Evolutionary conservation across 2,329 filamentous ascomycete species (phyloP).

Genomic region (Fusarium goolgardi): DNA sequence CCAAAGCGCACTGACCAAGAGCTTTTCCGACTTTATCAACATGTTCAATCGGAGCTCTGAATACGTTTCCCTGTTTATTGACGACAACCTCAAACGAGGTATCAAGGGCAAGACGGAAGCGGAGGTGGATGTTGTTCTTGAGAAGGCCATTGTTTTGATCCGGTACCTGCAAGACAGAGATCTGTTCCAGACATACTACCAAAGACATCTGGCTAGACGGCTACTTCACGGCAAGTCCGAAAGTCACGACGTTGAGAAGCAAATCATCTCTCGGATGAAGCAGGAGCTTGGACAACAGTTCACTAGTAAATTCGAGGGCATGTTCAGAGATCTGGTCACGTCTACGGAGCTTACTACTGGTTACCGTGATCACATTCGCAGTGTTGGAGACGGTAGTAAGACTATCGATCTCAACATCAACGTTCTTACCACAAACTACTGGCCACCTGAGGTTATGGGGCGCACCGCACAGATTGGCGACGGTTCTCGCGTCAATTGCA

Average conservation of each 20-base stretch:
- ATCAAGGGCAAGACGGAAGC: constrained; percentile 92
- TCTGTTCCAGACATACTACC: constrained; percentile 96
- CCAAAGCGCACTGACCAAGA: constrained; percentile 84
- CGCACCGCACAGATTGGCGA: constrained; percentile 63
- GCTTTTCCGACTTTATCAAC: constrained; percentile 95
- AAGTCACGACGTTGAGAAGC: constrained; percentile 91
- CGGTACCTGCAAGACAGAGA: constrained; percentile 93
- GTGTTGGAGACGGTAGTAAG: constrained; percentile 59
- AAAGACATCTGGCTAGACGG: constrained; percentile 91
- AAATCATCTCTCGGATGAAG: constrained; percentile 98
- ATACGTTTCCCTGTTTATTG: constrained; percentile 95
- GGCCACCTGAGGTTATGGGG: constrained; percentile 91
- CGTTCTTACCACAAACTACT: constrained; percentile 92
- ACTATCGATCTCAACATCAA: constrained; percentile 83
- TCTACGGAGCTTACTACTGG: constrained; percentile 83
- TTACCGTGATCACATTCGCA: constrained; percentile 76
- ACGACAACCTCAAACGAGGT: constrained; percentile 94
- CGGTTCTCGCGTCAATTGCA: constrained; percentile 62
- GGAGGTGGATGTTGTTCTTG: constrained; percentile 85
- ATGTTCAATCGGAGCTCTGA: constrained; percentile 86
- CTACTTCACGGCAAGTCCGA: constrained; percentile 90
- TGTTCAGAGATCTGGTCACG: constrained; percentile 96
- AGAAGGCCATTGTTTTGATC: constrained; percentile 89
- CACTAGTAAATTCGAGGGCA: constrained; percentile 91
- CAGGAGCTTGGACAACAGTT: constrained; percentile 95